Base-by-base conservation (phyloP, 73 alveolate genomes). In the Paramecium biaurelia region DNA sequence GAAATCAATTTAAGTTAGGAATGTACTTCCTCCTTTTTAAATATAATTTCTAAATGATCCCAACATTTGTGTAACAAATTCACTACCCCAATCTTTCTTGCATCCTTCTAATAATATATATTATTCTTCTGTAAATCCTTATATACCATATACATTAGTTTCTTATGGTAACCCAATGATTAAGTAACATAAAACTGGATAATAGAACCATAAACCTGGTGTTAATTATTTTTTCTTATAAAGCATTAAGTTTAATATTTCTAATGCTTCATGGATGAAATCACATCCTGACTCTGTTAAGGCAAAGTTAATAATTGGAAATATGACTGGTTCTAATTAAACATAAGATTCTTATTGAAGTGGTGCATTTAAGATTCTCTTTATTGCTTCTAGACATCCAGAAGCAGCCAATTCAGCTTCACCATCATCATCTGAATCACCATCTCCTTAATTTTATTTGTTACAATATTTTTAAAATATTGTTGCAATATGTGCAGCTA, bases 341-440 rank as follows among this genome's bases (percentile, higher is more conserved):
- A 20, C 32, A 45, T 70, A 82, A 18, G 87, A 84, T 21, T 89
- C 94, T 57, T 76, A 57, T 70, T 43, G 12, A 14, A 89, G 47
- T 4, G 89, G 92, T 21, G 98, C 90, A 43, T 92, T 95, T 20
- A 96, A 92, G 32, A 96, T 93, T 57, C 97, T 87, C 41, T 94
- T 93, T 42, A 96, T 95, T n/a, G 99, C 96, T 34, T 92, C 93
- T 28, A 96, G 89, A 82, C 97, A 95, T 18, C 98, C 98, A 21
- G 92, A 95, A 8, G 99, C 98, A 0, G 96, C 96, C 30, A 93
- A 42, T 70, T 79, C 90, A 43, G 90, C 74, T 47, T 89, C 94
- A 23, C 94, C 94, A 89, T 89, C 94, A 43, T 89, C 94, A 28
- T 89, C 94, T 37, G 85, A 70, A 26, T 89, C 94, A 34, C 95